phyloP scores from a whole-genome alignment of 2,329 filamentous ascomycete species.

The Ceratocystis ficicola region DNA sequence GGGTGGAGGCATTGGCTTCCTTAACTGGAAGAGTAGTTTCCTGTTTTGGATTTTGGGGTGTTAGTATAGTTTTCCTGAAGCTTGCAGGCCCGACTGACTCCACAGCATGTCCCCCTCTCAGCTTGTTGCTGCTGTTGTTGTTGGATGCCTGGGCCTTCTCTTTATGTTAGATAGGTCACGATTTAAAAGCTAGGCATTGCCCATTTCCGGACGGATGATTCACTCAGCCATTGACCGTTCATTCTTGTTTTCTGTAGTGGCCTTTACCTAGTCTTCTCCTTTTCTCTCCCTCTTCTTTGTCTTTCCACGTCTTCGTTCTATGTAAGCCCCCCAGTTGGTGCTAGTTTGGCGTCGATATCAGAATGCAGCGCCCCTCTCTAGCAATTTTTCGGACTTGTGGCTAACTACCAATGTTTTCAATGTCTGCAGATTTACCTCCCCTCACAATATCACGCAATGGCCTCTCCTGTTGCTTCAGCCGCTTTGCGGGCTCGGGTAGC shows the following conservation, averaged over 20 bases:
- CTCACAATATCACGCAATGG: slow-evolving; percentile 30
- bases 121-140: not conserved
- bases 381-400: not conserved
- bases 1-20: slow-evolving; percentile 1
- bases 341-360: slow-evolving; percentile 2
- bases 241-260: slow-evolving; percentile 17
- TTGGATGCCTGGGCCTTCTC: not conserved
- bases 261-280: slow-evolving; percentile 14
- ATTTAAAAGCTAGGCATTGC: slow-evolving; percentile 4
- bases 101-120: slow-evolving; percentile 4
- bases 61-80: not conserved
- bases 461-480: slow-evolving; percentile 50
- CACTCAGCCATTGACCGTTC: not conserved
- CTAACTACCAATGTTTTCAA: slow-evolving; percentile 12
- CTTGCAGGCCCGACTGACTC: not conserved
- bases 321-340: not conserved
- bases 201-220: not conserved
- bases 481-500: slow-evolving; percentile 64
- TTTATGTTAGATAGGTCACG: not conserved
- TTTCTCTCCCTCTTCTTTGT: slow-evolving; percentile 14
- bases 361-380: not conserved
- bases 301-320: not conserved
- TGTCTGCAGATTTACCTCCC: slow-evolving; percentile 17
- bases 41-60: not conserved
- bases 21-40: slow-evolving; percentile 3